Percentiles rank a stretch among this genome's conserved stretches.
Conservation (phyloP, 768 basidiomycete genomes). For the Termitomyces sp. region DNA sequence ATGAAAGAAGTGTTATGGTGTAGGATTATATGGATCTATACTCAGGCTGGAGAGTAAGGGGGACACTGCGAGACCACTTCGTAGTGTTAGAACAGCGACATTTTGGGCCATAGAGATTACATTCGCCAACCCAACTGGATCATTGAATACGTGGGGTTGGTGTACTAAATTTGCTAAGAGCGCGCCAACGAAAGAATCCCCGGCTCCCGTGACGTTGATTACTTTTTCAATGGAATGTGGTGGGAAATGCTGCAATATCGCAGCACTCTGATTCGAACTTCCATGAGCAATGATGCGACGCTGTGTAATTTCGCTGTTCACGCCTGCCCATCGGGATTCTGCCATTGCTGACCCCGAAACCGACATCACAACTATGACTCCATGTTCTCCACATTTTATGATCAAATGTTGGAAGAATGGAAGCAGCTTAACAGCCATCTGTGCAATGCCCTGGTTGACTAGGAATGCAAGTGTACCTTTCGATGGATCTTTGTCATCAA, state of each 20-base stretch:
- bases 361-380: slow-evolving; percentile 63
- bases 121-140: slow-evolving; percentile 38
- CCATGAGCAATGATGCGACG: slow-evolving; percentile 54
- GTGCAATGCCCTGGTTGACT: slow-evolving; percentile 64
- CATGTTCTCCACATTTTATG: slow-evolving; percentile 78
- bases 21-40: slow-evolving; percentile 4
- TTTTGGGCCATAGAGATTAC: slow-evolving; percentile 57
- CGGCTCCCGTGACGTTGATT: slow-evolving; percentile 79
- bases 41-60: slow-evolving; percentile 49
- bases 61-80: slow-evolving; percentile 62
- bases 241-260: slow-evolving; percentile 75
- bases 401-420: slow-evolving; percentile 84
- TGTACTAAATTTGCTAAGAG: slow-evolving; percentile 65
- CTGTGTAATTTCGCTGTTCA: slow-evolving; percentile 40
- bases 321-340: slow-evolving; percentile 48
- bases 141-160: slow-evolving; percentile 40
- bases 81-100: slow-evolving; percentile 60
- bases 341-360: slow-evolving; percentile 31
- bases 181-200: slow-evolving; percentile 44
- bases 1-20: slow-evolving; percentile 1
- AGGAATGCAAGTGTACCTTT: slow-evolving; percentile 59
- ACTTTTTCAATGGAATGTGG: slow-evolving; percentile 40
- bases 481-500: slow-evolving; percentile 34
- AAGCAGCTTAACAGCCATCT: slow-evolving; percentile 78
- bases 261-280: slow-evolving; percentile 33